Base-by-base conservation (phyloP, 352 stramenopile genomes). In the Phytopythium boreale region DNA sequence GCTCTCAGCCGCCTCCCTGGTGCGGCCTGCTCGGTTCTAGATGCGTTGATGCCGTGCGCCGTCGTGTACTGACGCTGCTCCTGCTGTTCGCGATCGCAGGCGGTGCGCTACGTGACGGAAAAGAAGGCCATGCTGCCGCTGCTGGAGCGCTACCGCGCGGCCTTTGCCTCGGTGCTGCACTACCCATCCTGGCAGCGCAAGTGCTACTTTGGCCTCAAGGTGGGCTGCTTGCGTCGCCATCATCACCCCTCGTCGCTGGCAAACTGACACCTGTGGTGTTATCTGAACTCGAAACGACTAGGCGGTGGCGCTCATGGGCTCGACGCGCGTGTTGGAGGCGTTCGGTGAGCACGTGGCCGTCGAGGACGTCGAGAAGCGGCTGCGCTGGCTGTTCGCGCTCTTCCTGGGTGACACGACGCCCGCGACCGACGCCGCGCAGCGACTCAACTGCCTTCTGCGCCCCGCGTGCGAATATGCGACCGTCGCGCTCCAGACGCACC, bases 81-180 rank as follows among this genome's bases (percentile, higher is more conserved):
- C 26, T 9, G 52, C 24, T 53, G 47, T 11, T n/a, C 6, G 9
- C 24, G 47, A 4, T 10, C 27, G 11, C 52, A 93, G 84, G 85
- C 79, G 26, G 64, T 92, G 67, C 84, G 84, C 15, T 93, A 93
- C 59, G 80, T 85, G 70, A 93, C 84, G 8, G 81, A 91, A 62
- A 73, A 73, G 10, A 75, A 88, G 36, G 82, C 76, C 2, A 88
- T 93, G 74, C 63, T 67, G 20, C 72, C 81, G 37, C 53, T 88
- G 47, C 56, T 93, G 43, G 61, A 72, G 41, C 74, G 78, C 31
- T 92, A 90, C 51, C 67, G 70, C 19, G 50, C 71, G 27, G 79
- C 69, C 2, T 93, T 93, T 51, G 63, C 67, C 1, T 75, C 62
- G 2, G 76, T 92, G 36, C 55, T 93, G 51, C 68, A 71, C 50